These are phyloP conservation scores for Scutellaria minor DNA, from an alignment of 257 asterid genomes.

Conservation along the genomic window DNA sequence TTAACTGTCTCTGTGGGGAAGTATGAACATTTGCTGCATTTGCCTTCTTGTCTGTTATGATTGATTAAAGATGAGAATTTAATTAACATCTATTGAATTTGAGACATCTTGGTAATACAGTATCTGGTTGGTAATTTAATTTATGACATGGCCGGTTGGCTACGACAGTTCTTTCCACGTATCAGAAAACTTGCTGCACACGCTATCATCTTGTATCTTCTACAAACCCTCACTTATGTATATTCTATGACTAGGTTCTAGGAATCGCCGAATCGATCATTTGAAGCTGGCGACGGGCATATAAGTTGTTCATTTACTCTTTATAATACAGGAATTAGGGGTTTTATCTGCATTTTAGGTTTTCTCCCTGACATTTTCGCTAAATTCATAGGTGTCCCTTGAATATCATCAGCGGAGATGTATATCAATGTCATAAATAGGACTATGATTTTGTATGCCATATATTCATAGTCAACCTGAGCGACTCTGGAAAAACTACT, in stretches of 20 bases:
- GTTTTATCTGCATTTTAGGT: slow-evolving; percentile 8
- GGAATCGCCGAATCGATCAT: too few species aligned
- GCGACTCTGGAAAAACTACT: slow-evolving; percentile 9
- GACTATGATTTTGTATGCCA: background rate
- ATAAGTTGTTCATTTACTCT: slow-evolving; percentile 11
- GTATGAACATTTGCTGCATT: slow-evolving; percentile 10
- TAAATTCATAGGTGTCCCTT: background rate
- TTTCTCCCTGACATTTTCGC: background rate
- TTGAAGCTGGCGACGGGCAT: background rate
- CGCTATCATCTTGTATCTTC: background rate
- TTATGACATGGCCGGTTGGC: too few species aligned
- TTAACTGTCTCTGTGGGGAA: slow-evolving; percentile 6
- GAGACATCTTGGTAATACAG: background rate
- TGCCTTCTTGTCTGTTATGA: slow-evolving; percentile 19
- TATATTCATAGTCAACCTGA: background rate
- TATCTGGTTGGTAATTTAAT: too few species aligned
- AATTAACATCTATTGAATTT: slow-evolving; percentile 18
- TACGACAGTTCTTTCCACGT: background rate
- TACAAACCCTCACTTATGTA: slow-evolving; percentile 3
- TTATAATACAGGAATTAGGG: background rate
- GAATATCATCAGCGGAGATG: background rate
- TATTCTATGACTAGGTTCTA: background rate
- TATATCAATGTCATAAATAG: background rate
- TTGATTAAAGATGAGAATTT: slow-evolving; percentile 2
- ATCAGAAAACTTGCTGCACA: background rate